Evolutionary conservation across 495 filamentous ascomycete genomes (phyloP).

Genomic region (Lophium mytilinum): DNA sequence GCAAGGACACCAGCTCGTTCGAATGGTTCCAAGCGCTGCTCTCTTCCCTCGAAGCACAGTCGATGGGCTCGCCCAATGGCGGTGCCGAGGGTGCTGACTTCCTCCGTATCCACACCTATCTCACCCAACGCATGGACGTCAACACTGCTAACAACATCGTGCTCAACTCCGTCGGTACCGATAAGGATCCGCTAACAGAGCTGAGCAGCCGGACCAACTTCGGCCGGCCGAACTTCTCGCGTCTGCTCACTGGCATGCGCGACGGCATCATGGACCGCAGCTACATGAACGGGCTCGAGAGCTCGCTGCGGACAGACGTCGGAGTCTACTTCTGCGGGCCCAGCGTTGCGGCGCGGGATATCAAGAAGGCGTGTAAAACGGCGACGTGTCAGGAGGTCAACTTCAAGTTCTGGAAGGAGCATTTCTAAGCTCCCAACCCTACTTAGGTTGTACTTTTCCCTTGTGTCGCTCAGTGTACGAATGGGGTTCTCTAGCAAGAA

Average conservation of each 20-base stretch:
- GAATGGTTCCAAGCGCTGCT: conserved; percentile 98
- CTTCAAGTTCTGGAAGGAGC: conserved; percentile 99
- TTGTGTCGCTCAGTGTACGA: no score
- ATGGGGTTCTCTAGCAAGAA: no score
- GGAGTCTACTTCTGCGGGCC: conserved; percentile 98
- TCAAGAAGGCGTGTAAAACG: conserved; percentile 66
- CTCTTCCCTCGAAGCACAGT: conserved; percentile 83
- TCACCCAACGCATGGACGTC: conserved; percentile 84
- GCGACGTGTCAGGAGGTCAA: conserved; percentile 67
- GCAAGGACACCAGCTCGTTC: conserved; percentile 90
- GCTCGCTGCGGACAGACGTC: conserved; percentile 65
- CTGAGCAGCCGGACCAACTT: conserved; percentile 87
- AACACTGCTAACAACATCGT: conserved; percentile 96
- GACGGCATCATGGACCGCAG: conserved; percentile 76
- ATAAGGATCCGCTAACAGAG: conserved; percentile 85
- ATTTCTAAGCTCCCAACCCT: conserved; percentile 40
- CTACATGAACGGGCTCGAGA: conserved; percentile 76
- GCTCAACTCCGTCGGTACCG: conserved; percentile 82
- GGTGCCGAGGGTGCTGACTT: conserved; percentile 69
- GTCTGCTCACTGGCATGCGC: conserved; percentile 76
- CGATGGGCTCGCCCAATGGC: conserved; percentile 38
- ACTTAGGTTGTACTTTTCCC: no score
- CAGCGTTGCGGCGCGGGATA: conserved; percentile 70
- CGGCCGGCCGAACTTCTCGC: conserved; percentile 81
- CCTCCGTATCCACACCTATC: conserved; percentile 95